These are phyloP conservation scores for Claviceps capensis DNA, from an alignment of 2,329 filamentous ascomycete species.

Conservation along the genomic window DNA sequence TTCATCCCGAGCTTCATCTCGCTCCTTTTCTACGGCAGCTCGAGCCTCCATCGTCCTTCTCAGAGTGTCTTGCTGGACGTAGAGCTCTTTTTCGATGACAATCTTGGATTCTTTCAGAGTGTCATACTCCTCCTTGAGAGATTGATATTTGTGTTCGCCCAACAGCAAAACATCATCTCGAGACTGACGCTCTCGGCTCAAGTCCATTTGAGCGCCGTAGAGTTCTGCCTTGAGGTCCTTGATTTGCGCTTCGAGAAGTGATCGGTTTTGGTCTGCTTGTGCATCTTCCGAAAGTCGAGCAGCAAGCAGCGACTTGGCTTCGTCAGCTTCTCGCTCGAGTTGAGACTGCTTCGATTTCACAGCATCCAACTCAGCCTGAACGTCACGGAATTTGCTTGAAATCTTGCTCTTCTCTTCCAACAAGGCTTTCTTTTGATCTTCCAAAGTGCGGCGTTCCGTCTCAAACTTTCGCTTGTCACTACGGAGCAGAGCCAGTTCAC, in stretches of 20 bases:
- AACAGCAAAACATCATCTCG: slow-evolving; percentile 87
- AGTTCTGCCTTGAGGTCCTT: slow-evolving; percentile 76
- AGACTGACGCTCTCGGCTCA: slow-evolving; percentile 84
- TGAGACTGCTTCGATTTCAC: slow-evolving; percentile 75
- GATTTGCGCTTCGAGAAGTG: slow-evolving; percentile 75
- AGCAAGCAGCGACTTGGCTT: slow-evolving; percentile 76
- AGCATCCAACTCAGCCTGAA: slow-evolving; percentile 77
- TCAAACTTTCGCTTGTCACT: slow-evolving; percentile 75
- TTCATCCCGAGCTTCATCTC: slow-evolving; percentile 78
- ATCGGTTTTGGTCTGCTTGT: slow-evolving; percentile 67
- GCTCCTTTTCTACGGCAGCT: slow-evolving; percentile 67
- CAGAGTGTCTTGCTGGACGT: slow-evolving; percentile 84
- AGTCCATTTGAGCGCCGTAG: slow-evolving; percentile 71
- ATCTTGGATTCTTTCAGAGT: slow-evolving; percentile 88
- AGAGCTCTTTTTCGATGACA: slow-evolving; percentile 94
- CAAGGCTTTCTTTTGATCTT: slow-evolving; percentile 63
- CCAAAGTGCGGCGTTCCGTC: slow-evolving; percentile 62
- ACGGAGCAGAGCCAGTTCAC: slow-evolving; percentile 74
- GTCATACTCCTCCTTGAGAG: slow-evolving; percentile 73
- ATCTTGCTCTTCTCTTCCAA: slow-evolving; percentile 67
- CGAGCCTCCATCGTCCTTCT: slow-evolving; percentile 75
- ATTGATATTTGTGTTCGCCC: slow-evolving; percentile 73
- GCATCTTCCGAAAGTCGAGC: slow-evolving; percentile 82
- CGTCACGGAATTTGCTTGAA: slow-evolving; percentile 60
- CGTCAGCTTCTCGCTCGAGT: slow-evolving; percentile 75